Conservation (phyloP, 164 flowering plant genomes). For the Tetracentron sinense region DNA sequence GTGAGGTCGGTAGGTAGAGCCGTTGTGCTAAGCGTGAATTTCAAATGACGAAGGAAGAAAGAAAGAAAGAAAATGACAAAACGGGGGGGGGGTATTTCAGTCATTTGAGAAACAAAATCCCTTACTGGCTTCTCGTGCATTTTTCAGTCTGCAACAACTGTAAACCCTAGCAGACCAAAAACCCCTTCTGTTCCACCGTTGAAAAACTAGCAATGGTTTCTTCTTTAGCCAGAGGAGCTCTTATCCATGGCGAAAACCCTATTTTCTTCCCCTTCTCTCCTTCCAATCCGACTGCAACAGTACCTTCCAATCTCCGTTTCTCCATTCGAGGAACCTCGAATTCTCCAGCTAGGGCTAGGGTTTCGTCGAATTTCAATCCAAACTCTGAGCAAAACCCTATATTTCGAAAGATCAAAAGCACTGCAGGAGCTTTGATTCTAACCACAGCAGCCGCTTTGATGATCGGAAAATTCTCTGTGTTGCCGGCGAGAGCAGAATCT, state of each 20-base stretch:
- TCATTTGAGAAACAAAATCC: too few species aligned
- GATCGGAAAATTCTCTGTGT: constrained; percentile 21
- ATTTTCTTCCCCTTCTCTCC: not conserved
- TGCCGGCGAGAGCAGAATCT: constrained; percentile 44
- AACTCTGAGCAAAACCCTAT: constrained; percentile 7
- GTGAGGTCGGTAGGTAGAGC: too few species aligned
- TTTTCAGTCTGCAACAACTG: too few species aligned
- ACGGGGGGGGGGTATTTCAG: too few species aligned
- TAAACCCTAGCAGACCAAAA: too few species aligned
- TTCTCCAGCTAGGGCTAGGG: constrained; percentile 3
- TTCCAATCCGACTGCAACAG: constrained; percentile 2
- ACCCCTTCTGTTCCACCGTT: too few species aligned
- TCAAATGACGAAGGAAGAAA: too few species aligned
- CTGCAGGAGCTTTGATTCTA: constrained; percentile 31
- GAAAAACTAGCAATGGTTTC: too few species aligned
- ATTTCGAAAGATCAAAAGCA: constrained; percentile 21
- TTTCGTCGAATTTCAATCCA: constrained; percentile 4
- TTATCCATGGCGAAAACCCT: constrained; percentile 2
- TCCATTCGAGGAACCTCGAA: not conserved
- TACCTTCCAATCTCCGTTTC: constrained; percentile 8
- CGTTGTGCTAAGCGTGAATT: too few species aligned
- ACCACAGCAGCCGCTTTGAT: constrained; percentile 31
- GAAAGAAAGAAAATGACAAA: too few species aligned
- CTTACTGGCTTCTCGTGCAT: too few species aligned
- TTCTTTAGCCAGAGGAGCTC: constrained; percentile 15